Evolutionary conservation across 2,329 filamentous ascomycete species (phyloP).

Genomic region (Kalmusia sp.): DNA sequence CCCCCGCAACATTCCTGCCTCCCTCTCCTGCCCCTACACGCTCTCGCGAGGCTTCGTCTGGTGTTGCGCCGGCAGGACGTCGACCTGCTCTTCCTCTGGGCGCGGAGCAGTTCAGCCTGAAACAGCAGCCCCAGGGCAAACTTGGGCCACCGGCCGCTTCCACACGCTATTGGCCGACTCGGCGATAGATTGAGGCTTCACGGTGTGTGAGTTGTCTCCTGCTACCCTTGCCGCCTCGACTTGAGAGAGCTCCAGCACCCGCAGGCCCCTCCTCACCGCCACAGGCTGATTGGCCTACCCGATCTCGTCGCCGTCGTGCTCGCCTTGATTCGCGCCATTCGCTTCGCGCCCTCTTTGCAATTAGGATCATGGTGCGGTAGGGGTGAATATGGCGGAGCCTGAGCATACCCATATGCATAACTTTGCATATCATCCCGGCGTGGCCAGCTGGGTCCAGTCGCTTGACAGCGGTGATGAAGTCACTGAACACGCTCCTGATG

Average conservation of each 20-base stretch:
- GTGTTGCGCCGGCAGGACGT: slow-evolving; percentile 12
- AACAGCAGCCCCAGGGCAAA: slow-evolving; percentile 25
- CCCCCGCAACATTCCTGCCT: too few relatives aligned
- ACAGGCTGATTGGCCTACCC: slow-evolving; percentile 34
- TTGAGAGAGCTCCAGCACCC: slow-evolving; percentile 28
- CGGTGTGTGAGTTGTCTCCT: slow-evolving; percentile 36
- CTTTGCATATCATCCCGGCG: slow-evolving; percentile 39
- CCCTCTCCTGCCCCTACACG: background rate
- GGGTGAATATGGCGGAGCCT: slow-evolving; percentile 39
- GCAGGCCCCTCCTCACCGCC: slow-evolving; percentile 21
- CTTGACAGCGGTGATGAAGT: slow-evolving; percentile 27
- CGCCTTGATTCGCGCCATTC: slow-evolving; percentile 36
- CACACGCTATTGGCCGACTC: slow-evolving; percentile 31
- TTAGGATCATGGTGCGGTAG: slow-evolving; percentile 37
- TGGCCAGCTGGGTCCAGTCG: slow-evolving; percentile 45
- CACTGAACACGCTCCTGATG: slow-evolving; percentile 32
- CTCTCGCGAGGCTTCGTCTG: slow-evolving; percentile 1
- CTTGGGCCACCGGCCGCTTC: slow-evolving; percentile 22
- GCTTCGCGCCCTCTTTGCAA: slow-evolving; percentile 25
- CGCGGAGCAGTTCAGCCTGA: slow-evolving; percentile 29
- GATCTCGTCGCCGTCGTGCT: slow-evolving; percentile 16
- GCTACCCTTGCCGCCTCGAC: slow-evolving; percentile 33
- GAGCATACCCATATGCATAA: slow-evolving; percentile 32
- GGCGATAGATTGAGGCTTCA: slow-evolving; percentile 24
- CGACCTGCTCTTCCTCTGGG: slow-evolving; percentile 10